phyloP scores from a whole-genome alignment of 768 basidiomycete species.

The Lactarius indigo region DNA sequence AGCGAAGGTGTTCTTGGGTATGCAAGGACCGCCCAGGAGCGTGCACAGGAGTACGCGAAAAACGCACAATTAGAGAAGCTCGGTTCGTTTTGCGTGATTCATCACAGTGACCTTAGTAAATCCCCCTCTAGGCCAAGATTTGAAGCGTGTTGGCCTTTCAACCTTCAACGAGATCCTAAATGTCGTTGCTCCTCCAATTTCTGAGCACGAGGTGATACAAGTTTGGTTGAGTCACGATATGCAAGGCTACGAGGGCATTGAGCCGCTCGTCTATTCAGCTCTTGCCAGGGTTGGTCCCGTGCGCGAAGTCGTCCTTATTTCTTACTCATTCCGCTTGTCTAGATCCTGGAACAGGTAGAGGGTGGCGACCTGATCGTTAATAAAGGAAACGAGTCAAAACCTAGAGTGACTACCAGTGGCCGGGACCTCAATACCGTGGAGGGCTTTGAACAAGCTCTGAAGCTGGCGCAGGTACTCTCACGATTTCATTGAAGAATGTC shows the following conservation, averaged over 20 bases:
- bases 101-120: constrained; percentile 17
- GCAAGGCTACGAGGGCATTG: constrained; percentile 94
- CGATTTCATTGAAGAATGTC: constrained; percentile 11
- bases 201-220: constrained; percentile 96
- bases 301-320: background rate
- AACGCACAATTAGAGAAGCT: constrained; percentile 84
- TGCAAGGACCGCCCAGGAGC: constrained; percentile 57
- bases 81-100: constrained; percentile 43
- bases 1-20: constrained; percentile 81
- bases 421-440: constrained; percentile 83
- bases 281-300: constrained; percentile 61
- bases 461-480: constrained; percentile 69
- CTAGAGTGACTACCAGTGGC: constrained; percentile 49
- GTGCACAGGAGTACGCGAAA: constrained; percentile 69
- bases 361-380: constrained; percentile 90
- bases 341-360: constrained; percentile 92
- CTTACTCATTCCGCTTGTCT: constrained; percentile 7
- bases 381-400: constrained; percentile 70
- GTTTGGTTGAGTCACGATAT: constrained; percentile 96
- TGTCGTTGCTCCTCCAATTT: constrained; percentile 96
- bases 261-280: constrained; percentile 88
- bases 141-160: constrained; percentile 82
- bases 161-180: constrained; percentile 91
- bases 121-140: constrained; percentile 69
- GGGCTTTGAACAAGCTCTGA: constrained; percentile 78